Percentiles rank a stretch among this genome's conserved stretches.
These are phyloP conservation scores for Aspergillus sp. DNA, from an alignment of 2,329 filamentous ascomycete species.

Conservation along the genomic window DNA sequence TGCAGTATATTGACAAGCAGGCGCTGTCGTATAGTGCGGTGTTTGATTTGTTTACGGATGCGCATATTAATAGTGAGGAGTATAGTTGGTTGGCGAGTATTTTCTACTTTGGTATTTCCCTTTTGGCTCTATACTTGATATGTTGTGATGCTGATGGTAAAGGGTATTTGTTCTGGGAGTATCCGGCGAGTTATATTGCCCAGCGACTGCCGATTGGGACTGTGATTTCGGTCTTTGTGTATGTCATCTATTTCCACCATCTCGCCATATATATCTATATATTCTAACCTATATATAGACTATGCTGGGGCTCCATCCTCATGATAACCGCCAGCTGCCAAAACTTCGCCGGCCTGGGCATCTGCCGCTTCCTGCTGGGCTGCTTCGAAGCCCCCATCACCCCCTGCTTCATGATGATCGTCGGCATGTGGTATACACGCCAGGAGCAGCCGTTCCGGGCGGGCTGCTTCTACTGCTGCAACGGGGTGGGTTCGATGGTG, in stretches of 20 bases:
- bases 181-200: slow-evolving; percentile 34
- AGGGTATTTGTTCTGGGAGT: slow-evolving; percentile 39
- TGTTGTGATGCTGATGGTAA: not conserved
- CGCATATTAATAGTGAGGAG: slow-evolving; percentile 36
- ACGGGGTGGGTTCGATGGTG: slow-evolving; percentile 34
- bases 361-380: slow-evolving; percentile 44
- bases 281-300: slow-evolving; percentile 1
- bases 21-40: slow-evolving; percentile 52
- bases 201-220: slow-evolving; percentile 20
- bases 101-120: slow-evolving; percentile 45
- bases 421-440: slow-evolving; percentile 47
- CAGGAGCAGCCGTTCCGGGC: slow-evolving; percentile 46
- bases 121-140: not conserved
- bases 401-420: slow-evolving; percentile 48
- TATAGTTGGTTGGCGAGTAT: slow-evolving; percentile 55
- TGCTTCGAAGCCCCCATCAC: slow-evolving; percentile 47
- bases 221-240: slow-evolving; percentile 11
- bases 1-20: slow-evolving; percentile 54
- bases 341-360: slow-evolving; percentile 40
- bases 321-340: slow-evolving; percentile 39
- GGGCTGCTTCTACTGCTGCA: slow-evolving; percentile 40
- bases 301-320: slow-evolving; percentile 42
- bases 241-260: not conserved
- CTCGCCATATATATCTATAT: not conserved
- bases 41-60: slow-evolving; percentile 50